Conservation (phyloP, 1,139 yeast species). For the Blastobotrys illinoisensis region DNA sequence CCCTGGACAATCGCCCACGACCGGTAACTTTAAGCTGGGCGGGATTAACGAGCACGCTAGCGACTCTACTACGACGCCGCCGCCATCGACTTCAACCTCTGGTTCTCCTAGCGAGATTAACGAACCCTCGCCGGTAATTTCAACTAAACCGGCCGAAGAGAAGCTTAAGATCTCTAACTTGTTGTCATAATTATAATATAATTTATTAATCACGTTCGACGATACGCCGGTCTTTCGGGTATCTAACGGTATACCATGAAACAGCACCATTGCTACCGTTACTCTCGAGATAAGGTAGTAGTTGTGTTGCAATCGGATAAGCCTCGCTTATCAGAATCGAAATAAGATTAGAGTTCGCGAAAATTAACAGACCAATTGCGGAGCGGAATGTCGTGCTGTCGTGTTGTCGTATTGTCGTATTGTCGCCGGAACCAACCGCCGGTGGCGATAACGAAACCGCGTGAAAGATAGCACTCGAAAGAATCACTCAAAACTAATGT, state of each 20-base stretch:
- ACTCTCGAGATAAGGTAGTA: too few relatives aligned
- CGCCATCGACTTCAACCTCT: constrained; percentile 5
- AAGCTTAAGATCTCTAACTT: constrained; percentile 25
- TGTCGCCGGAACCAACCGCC: not conserved
- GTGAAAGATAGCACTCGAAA: too few relatives aligned
- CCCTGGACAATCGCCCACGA: constrained; percentile 3
- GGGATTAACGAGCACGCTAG: constrained; percentile 1
- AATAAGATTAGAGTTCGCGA: not conserved
- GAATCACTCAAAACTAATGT: not conserved
- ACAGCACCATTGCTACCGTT: too few relatives aligned
- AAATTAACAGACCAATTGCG: not conserved
- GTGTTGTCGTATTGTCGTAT: not conserved
- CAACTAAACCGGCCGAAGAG: constrained; percentile 10
- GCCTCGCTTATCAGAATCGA: too few relatives aligned
- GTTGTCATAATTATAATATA: constrained; percentile 16
- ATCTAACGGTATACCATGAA: too few relatives aligned
- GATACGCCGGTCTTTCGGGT: too few relatives aligned
- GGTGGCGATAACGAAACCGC: not conserved
- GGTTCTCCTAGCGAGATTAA: constrained; percentile 4
- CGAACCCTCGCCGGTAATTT: constrained; percentile 1
- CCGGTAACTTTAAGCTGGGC: constrained; percentile 2
- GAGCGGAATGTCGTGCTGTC: too few relatives aligned
- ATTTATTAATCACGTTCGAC: constrained; percentile 1
- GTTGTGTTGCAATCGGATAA: too few relatives aligned
- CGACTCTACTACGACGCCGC: constrained; percentile 3